These are phyloP conservation scores for Hondaea fermentalgiana DNA, from an alignment of 108 stramenopile species.

Conservation along the genomic window DNA sequence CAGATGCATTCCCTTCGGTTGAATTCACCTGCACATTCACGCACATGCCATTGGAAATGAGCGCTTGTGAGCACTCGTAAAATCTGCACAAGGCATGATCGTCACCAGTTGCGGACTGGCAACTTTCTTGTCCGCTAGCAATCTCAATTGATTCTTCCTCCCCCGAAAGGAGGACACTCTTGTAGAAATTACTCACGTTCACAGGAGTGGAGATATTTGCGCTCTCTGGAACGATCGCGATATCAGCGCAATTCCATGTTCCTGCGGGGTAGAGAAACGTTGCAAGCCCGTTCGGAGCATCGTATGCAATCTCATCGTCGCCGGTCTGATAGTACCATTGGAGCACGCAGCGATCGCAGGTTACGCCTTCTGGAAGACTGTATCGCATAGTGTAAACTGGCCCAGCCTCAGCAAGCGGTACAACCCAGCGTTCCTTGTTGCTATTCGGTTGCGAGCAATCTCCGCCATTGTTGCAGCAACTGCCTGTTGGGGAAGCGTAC, in stretches of 20 bases:
- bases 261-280: constrained; percentile 29
- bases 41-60: too few species aligned
- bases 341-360: constrained; percentile 50
- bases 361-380: constrained; percentile 45
- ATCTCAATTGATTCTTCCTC: too few species aligned
- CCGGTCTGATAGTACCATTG: constrained; percentile 67
- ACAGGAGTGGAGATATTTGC: neutral
- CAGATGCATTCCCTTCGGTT: too few species aligned
- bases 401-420: neutral
- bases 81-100: too few species aligned
- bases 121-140: too few species aligned
- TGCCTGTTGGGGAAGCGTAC: neutral
- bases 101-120: too few species aligned
- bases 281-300: neutral
- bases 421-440: neutral
- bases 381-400: constrained; percentile 31
- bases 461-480: constrained; percentile 6
- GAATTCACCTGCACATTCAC: too few species aligned
- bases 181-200: too few species aligned
- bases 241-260: constrained; percentile 22
- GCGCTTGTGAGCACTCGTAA: too few species aligned
- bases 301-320: constrained; percentile 28
- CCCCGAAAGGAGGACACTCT: too few species aligned
- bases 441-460: neutral
- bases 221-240: constrained; percentile 23